These are phyloP conservation scores for Mycosphaerella arachidis DNA, from an alignment of 2,329 filamentous ascomycete species.

Conservation along the genomic window DNA sequence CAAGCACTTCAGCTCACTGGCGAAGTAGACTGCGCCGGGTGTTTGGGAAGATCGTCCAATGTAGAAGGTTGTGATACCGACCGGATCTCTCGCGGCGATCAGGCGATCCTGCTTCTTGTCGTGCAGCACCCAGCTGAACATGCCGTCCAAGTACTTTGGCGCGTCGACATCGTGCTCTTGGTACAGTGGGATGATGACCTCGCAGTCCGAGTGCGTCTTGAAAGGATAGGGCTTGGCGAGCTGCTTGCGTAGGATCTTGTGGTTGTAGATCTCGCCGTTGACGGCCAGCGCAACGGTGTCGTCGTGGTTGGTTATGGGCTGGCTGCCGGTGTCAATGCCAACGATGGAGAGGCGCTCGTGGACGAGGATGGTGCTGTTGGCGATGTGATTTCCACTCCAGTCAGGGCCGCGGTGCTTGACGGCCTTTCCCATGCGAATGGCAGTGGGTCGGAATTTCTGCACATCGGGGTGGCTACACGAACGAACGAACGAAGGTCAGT, in stretches of 20 bases:
- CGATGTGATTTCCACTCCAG: constrained; percentile 87
- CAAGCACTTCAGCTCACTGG: constrained; percentile 92
- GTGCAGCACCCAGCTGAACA: constrained; percentile 99
- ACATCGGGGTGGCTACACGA: constrained; percentile 74
- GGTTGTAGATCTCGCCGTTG: constrained; percentile 99
- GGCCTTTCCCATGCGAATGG: constrained; percentile 90
- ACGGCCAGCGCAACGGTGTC: constrained; percentile 84
- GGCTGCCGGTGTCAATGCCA: constrained; percentile 91
- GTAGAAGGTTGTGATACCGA: constrained; percentile 96
- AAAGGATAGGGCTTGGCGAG: constrained; percentile 85
- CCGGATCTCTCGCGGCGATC: constrained; percentile 90
- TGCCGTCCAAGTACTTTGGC: constrained; percentile 90
- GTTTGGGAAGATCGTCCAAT: constrained; percentile 81
- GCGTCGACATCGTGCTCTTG: constrained; percentile 87
- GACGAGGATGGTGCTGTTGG: constrained; percentile 91
- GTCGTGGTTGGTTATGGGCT: constrained; percentile 91
- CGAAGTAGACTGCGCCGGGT: constrained; percentile 85
- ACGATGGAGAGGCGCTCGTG: constrained; percentile 98
- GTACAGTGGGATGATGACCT: constrained; percentile 98
- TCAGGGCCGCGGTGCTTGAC: constrained; percentile 95
- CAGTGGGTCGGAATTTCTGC: constrained; percentile 91
- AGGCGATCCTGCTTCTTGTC: constrained; percentile 92
- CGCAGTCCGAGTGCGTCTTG: constrained; percentile 98
- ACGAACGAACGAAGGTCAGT: neutral
- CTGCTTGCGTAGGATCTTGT: constrained; percentile 85